Evolutionary conservation across 1,284 basidiomycete species (phyloP).

Genomic region (Marasmius sp.): DNA sequence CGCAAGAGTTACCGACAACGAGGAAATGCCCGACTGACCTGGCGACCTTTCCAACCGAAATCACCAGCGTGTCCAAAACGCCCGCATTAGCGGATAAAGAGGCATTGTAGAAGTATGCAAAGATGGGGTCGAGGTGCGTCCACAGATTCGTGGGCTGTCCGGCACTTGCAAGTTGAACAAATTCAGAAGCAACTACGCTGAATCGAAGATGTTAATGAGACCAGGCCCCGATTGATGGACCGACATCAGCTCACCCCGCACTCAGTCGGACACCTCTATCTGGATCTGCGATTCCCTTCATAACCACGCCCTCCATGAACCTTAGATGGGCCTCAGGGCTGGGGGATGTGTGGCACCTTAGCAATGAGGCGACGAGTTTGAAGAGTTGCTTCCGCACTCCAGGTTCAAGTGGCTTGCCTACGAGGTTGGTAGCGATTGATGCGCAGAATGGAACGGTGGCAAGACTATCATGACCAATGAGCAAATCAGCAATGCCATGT

Average conservation of each 20-base stretch:
- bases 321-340: slow-evolving; percentile 37
- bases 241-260: slow-evolving; percentile 55
- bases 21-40: slow-evolving; percentile 43
- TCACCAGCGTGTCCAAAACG: slow-evolving; percentile 59
- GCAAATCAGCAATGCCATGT: neutral
- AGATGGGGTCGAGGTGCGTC: slow-evolving; percentile 35
- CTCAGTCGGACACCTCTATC: slow-evolving; percentile 61
- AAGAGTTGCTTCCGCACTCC: slow-evolving; percentile 47
- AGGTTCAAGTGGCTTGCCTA: slow-evolving; percentile 47
- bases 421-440: slow-evolving; percentile 38
- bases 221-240: neutral
- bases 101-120: slow-evolving; percentile 47
- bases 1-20: neutral
- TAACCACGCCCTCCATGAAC: slow-evolving; percentile 37
- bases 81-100: slow-evolving; percentile 37
- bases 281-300: slow-evolving; percentile 48
- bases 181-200: slow-evolving; percentile 49
- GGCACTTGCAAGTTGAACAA: slow-evolving; percentile 42
- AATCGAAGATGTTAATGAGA: slow-evolving; percentile 3
- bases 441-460: slow-evolving; percentile 38
- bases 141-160: slow-evolving; percentile 4
- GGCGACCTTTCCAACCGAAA: slow-evolving; percentile 61
- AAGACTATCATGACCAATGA: slow-evolving; percentile 13
- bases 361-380: slow-evolving; percentile 39
- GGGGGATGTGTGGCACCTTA: slow-evolving; percentile 47